Conservation (phyloP, 768 basidiomycete genomes). For the Cubamyces lactineus region DNA sequence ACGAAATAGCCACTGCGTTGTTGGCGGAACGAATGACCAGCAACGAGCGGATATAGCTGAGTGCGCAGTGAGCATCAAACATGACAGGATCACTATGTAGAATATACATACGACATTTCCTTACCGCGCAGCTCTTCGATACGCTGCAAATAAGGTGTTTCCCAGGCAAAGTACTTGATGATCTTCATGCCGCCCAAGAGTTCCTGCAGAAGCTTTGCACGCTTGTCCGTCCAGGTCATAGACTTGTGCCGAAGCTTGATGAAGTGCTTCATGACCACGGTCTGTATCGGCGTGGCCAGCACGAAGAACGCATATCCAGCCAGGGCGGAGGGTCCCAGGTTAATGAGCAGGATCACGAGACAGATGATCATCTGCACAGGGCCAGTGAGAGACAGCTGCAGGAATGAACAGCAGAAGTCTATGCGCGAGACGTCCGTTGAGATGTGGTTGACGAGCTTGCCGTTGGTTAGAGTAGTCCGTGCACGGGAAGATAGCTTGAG, state of each 20-base stretch:
- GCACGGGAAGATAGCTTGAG: slow-evolving; percentile 78
- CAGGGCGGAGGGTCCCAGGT: slow-evolving; percentile 65
- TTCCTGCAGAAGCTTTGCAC: slow-evolving; percentile 88
- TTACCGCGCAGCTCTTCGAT: slow-evolving; percentile 68
- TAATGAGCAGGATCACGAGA: slow-evolving; percentile 70
- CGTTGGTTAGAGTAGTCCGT: slow-evolving; percentile 80
- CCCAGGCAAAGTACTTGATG: slow-evolving; percentile 94
- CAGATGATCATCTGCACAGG: slow-evolving; percentile 81
- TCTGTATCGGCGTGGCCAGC: slow-evolving; percentile 74
- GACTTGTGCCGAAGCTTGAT: slow-evolving; percentile 70
- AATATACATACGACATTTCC: slow-evolving; percentile 64
- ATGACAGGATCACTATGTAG: slow-evolving; percentile 1
- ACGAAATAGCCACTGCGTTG: slow-evolving; percentile 68
- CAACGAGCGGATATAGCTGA: slow-evolving; percentile 66
- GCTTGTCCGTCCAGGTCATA: slow-evolving; percentile 90
- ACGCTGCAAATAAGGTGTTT: slow-evolving; percentile 75
- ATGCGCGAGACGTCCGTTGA: slow-evolving; percentile 91
- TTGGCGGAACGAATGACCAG: slow-evolving; percentile 67
- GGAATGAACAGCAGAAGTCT: slow-evolving; percentile 82
- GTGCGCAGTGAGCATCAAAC: neutral
- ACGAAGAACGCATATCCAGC: slow-evolving; percentile 67
- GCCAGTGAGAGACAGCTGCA: slow-evolving; percentile 80
- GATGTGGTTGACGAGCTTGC: slow-evolving; percentile 91
- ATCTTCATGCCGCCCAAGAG: slow-evolving; percentile 87
- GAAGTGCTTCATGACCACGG: slow-evolving; percentile 69